Percentiles rank a stretch among this genome's conserved stretches.
Conservation (phyloP, 2,329 filamentous ascomycete species). For the Fusarium sp. region DNA sequence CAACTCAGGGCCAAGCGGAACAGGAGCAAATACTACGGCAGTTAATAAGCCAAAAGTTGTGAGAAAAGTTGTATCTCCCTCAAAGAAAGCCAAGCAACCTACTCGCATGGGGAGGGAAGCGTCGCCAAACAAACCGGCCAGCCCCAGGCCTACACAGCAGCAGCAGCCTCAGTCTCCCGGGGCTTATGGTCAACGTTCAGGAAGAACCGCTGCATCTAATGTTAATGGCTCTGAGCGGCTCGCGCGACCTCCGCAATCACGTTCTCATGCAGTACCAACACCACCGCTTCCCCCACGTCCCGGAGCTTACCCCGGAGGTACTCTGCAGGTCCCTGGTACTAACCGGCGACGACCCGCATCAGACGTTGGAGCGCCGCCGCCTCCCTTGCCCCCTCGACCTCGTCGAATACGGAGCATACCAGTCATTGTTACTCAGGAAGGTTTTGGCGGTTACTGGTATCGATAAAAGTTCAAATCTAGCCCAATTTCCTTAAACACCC, state of each 20-base stretch:
- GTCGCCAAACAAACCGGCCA: conserved; percentile 40
- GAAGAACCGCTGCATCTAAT: conserved; percentile 12
- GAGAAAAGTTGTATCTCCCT: conserved; percentile 23
- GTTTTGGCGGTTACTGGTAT: conserved; percentile 34
- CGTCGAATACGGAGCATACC: conserved; percentile 46
- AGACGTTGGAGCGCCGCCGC: conserved; percentile 40
- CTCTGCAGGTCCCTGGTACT: conserved; percentile 13
- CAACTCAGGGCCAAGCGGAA: conserved; percentile 8
- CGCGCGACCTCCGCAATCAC: conserved; percentile 9
- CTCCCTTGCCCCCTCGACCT: conserved; percentile 46
- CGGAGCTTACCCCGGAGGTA: conserved; percentile 16
- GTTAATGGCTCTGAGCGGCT: conserved; percentile 12
- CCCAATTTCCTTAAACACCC: conserved; percentile 31
- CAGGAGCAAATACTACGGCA: conserved; percentile 1
- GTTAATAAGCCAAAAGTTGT: conserved; percentile 35
- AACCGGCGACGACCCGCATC: conserved; percentile 34
- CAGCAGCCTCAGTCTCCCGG: conserved; percentile 8
- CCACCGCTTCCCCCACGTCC: conserved; percentile 35
- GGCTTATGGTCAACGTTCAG: conserved; percentile 5
- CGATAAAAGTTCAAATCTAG: conserved; percentile 34
- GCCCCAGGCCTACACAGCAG: conserved; percentile 5
- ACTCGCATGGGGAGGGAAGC: conserved; percentile 35
- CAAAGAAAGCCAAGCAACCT: conserved; percentile 32
- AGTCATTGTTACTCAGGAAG: conserved; percentile 48
- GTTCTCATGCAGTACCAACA: conserved; percentile 9